Evolutionary conservation across 176 grass and related monocot species (phyloP).

Genomic region (Avena sativa): DNA sequence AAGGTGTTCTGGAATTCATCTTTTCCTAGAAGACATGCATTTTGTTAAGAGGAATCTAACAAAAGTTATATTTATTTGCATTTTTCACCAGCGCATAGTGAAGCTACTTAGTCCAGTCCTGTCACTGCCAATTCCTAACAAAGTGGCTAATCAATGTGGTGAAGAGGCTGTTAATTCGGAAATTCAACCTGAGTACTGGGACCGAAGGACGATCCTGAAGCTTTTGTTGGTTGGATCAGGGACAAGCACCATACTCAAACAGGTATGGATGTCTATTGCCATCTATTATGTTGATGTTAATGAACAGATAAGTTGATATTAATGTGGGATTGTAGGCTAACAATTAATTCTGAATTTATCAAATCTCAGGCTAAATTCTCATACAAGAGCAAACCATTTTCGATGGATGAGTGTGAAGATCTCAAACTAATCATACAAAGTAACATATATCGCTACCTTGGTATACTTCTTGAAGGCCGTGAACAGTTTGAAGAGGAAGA

Average conservation of each 20-base stretch:
- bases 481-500: slow-evolving; percentile 88
- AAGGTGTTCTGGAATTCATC: slow-evolving; percentile 61
- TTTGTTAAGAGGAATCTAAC: slow-evolving; percentile 18
- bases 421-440: slow-evolving; percentile 91
- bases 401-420: slow-evolving; percentile 75
- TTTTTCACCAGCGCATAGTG: slow-evolving; percentile 73
- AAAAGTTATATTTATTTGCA: slow-evolving; percentile 28
- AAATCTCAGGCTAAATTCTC: slow-evolving; percentile 84
- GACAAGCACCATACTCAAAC: slow-evolving; percentile 94
- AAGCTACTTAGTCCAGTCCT: slow-evolving; percentile 92
- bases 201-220: slow-evolving; percentile 67
- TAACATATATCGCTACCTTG: slow-evolving; percentile 89
- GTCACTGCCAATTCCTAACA: slow-evolving; percentile 82
- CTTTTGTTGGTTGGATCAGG: slow-evolving; percentile 87
- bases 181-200: slow-evolving; percentile 70
- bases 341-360: slow-evolving; percentile 41
- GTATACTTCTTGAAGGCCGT: slow-evolving; percentile 84
- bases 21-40: slow-evolving; percentile 17
- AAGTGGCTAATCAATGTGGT: slow-evolving; percentile 49
- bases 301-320: not conserved
- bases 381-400: slow-evolving; percentile 79
- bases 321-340: not conserved
- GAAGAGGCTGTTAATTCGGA: slow-evolving; percentile 56
- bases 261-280: slow-evolving; percentile 54
- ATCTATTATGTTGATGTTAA: slow-evolving; percentile 6